These are phyloP conservation scores for Thymus mandschuricus DNA, from an alignment of 257 asterid species.

Conservation along the genomic window DNA sequence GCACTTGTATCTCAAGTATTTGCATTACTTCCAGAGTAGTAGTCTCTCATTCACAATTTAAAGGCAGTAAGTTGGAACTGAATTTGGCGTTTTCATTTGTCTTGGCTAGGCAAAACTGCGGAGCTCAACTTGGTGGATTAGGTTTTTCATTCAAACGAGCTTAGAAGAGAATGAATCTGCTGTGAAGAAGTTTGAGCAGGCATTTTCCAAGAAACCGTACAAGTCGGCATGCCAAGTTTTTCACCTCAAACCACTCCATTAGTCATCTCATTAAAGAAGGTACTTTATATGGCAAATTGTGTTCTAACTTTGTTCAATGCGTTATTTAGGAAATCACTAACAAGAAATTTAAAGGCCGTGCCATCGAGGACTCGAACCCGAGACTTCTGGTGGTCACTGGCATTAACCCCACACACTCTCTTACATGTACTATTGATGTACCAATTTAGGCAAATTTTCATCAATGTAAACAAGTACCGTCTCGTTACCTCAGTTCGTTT, in stretches of 20 bases:
- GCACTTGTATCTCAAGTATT: neutral
- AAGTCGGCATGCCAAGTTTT: slow-evolving; percentile 79
- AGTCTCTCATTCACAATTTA: neutral
- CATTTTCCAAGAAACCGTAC: slow-evolving; percentile 54
- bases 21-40: neutral
- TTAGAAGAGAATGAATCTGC: slow-evolving; percentile 84
- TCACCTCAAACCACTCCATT: slow-evolving; percentile 82
- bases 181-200: slow-evolving; percentile 72
- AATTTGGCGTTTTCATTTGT: neutral
- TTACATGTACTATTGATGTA: no score
- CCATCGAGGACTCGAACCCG: no score
- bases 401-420: no score
- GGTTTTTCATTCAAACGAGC: slow-evolving; percentile 78
- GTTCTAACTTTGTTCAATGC: slow-evolving; percentile 22
- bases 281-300: slow-evolving; percentile 23
- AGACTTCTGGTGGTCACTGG: no score
- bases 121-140: slow-evolving; percentile 85
- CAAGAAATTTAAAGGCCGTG: no score
- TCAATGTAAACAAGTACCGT: neutral
- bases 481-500: slow-evolving; percentile 17
- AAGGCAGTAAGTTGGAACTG: neutral
- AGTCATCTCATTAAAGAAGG: slow-evolving; percentile 29
- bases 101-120: slow-evolving; percentile 72
- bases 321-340: no score
- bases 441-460: neutral